A percentile compares a stretch with the other conserved stretches of the same genome.
These are phyloP conservation scores for Rubus parviflorus DNA, from an alignment of 306 rosid genomes.

Conservation along the genomic window DNA sequence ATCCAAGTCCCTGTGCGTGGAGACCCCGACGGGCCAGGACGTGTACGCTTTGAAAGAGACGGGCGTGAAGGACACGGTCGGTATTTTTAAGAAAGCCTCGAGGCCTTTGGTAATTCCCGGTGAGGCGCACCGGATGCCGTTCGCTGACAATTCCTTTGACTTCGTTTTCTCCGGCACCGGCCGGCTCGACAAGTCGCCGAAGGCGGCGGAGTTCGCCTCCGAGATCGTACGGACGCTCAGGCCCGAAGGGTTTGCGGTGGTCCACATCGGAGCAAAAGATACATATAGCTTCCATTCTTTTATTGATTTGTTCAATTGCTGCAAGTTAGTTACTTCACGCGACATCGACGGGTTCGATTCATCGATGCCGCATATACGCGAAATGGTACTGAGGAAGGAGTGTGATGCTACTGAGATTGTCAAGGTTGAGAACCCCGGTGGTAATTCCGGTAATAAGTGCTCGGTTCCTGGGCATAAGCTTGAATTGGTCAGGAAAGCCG, in stretches of 20 bases:
- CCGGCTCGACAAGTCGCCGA: slow-evolving; percentile 43
- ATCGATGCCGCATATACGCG: slow-evolving; percentile 62
- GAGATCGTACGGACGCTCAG: slow-evolving; percentile 78
- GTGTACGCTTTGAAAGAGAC: slow-evolving; percentile 69
- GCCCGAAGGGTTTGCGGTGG: slow-evolving; percentile 83
- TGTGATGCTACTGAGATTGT: slow-evolving; percentile 24
- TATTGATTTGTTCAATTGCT: slow-evolving; percentile 75
- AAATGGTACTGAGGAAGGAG: slow-evolving; percentile 73
- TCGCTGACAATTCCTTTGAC: slow-evolving; percentile 52
- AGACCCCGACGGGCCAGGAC: slow-evolving; percentile 69
- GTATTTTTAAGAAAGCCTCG: slow-evolving; percentile 65
- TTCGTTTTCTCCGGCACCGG: slow-evolving; percentile 76
- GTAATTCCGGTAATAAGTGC: slow-evolving; percentile 49
- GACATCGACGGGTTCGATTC: slow-evolving; percentile 64
- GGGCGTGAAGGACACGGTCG: slow-evolving; percentile 61
- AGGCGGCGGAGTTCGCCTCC: slow-evolving; percentile 55
- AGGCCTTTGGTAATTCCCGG: slow-evolving; percentile 66
- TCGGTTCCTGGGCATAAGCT: slow-evolving; percentile 68
- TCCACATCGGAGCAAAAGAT: slow-evolving; percentile 74
- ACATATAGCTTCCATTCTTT: slow-evolving; percentile 89
- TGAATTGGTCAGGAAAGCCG: slow-evolving; percentile 66
- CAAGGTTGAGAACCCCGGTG: slow-evolving; percentile 24
- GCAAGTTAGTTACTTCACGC: slow-evolving; percentile 60
- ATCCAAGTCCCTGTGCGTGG: slow-evolving; percentile 67
- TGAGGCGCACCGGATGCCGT: slow-evolving; percentile 61